A percentile compares a stretch with the other conserved stretches of the same genome.
phyloP scores from a whole-genome alignment of 2,329 filamentous ascomycete species.

The Sordariomycetes sp. region DNA sequence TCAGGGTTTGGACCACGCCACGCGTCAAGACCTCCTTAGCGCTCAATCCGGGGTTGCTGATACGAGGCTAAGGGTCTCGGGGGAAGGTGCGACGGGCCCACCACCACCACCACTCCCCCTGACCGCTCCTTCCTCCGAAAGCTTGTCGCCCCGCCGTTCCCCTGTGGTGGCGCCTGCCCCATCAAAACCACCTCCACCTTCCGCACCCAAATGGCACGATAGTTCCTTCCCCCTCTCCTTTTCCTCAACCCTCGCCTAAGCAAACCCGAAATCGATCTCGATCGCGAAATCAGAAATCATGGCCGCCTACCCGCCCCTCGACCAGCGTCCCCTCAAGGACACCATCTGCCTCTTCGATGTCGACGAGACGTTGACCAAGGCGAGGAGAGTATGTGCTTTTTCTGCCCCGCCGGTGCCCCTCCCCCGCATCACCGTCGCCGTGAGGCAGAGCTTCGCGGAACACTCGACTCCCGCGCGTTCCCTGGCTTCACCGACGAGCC shows the following conservation, averaged over 20 bases:
- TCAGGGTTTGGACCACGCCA: neutral
- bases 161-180: neutral
- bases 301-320: constrained; percentile 56
- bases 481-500: neutral
- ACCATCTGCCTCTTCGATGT: constrained; percentile 96
- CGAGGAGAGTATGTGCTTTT: constrained; percentile 49
- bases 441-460: neutral
- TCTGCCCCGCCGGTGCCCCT: neutral
- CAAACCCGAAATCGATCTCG: neutral
- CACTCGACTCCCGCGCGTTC: neutral
- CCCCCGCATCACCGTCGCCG: neutral
- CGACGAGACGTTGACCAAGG: constrained; percentile 78
- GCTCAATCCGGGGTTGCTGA: neutral
- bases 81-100: neutral
- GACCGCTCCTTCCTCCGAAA: constrained; percentile 3
- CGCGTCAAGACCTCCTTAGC: neutral
- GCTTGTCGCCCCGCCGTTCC: neutral
- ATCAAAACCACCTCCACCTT: constrained; percentile 1
- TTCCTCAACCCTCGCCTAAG: neutral
- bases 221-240: constrained; percentile 4
- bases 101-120: no score
- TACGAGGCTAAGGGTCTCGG: neutral
- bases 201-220: constrained; percentile 7
- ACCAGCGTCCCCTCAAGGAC: constrained; percentile 77
- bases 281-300: constrained; percentile 18